Evolutionary conservation across 2,329 filamentous ascomycete genomes (phyloP).

Genomic region (Cytospora piceae): DNA sequence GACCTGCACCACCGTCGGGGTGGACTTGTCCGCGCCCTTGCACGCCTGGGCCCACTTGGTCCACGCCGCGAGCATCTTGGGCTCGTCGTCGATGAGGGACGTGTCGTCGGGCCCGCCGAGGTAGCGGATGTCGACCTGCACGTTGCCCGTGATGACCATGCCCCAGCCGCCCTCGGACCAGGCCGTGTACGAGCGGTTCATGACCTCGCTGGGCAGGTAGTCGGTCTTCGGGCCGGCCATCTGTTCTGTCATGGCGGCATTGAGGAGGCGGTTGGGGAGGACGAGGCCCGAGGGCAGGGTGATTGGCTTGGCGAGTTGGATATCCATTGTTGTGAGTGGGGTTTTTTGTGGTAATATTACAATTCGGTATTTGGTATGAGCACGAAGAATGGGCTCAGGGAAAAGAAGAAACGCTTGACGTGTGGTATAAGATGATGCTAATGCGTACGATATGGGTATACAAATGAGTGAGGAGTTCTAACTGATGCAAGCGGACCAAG

Average conservation of each 20-base stretch:
- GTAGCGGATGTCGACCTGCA: conserved; percentile 46
- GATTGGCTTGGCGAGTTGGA: conserved; percentile 45
- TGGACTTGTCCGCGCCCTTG: conserved; percentile 49
- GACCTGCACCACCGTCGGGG: conserved; percentile 63
- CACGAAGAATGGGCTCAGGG: too few species aligned
- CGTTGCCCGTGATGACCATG: conserved; percentile 54
- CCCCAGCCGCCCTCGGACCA: conserved; percentile 62
- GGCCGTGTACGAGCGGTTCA: conserved; percentile 51
- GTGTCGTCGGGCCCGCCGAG: conserved; percentile 43
- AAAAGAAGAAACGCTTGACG: too few species aligned
- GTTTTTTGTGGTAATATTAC: not conserved
- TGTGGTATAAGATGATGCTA: not conserved
- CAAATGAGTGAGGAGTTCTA: not conserved
- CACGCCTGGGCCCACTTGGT: conserved; percentile 49
- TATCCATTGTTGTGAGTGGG: conserved; percentile 20
- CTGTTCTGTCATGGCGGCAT: conserved; percentile 55
- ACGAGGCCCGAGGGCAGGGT: conserved; percentile 59
- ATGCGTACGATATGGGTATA: not conserved
- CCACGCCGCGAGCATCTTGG: conserved; percentile 43
- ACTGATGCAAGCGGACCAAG: not conserved
- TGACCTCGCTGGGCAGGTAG: conserved; percentile 46
- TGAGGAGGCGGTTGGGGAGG: conserved; percentile 57
- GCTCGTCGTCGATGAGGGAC: conserved; percentile 37
- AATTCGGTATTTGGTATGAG: not conserved
- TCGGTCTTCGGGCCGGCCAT: conserved; percentile 43